Percentiles rank a stretch among this genome's conserved stretches.
These are phyloP conservation scores for Knufia fluminis DNA, from an alignment of 2,329 filamentous ascomycete genomes.

Conservation along the genomic window DNA sequence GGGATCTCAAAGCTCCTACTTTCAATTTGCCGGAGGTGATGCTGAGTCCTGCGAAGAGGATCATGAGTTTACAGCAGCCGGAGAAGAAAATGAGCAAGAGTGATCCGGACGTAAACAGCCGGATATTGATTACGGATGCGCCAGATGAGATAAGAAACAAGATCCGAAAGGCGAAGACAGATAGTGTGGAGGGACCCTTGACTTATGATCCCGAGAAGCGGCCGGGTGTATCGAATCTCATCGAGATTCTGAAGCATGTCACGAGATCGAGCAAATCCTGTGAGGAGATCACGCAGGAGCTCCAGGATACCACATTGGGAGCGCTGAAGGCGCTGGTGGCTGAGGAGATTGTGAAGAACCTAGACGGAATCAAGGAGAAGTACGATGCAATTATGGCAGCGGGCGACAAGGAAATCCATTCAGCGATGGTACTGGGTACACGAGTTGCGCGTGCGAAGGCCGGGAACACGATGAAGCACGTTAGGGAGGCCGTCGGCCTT, in stretches of 20 bases:
- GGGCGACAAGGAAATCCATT: neutral
- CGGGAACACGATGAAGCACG: neutral
- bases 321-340: constrained; percentile 57
- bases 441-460: neutral
- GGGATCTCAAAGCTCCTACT: constrained; percentile 25
- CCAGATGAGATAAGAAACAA: constrained; percentile 57
- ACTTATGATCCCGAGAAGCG: constrained; percentile 61
- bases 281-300: constrained; percentile 40
- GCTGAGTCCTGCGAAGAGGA: constrained; percentile 66
- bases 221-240: constrained; percentile 79
- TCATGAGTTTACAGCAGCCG: constrained; percentile 83
- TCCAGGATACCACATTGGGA: constrained; percentile 40
- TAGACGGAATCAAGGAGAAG: constrained; percentile 29
- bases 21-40: constrained; percentile 62
- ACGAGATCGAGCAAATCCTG: constrained; percentile 35
- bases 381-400: constrained; percentile 12
- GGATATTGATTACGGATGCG: constrained; percentile 73
- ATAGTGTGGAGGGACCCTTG: constrained; percentile 52
- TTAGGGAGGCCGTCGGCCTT: neutral
- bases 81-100: constrained; percentile 89
- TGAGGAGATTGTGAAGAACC: constrained; percentile 44
- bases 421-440: neutral
- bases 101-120: constrained; percentile 57
- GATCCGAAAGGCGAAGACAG: constrained; percentile 65
- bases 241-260: constrained; percentile 70